Base-by-base conservation (phyloP, 148 eudicot species). In the Cornus kousa region DNA sequence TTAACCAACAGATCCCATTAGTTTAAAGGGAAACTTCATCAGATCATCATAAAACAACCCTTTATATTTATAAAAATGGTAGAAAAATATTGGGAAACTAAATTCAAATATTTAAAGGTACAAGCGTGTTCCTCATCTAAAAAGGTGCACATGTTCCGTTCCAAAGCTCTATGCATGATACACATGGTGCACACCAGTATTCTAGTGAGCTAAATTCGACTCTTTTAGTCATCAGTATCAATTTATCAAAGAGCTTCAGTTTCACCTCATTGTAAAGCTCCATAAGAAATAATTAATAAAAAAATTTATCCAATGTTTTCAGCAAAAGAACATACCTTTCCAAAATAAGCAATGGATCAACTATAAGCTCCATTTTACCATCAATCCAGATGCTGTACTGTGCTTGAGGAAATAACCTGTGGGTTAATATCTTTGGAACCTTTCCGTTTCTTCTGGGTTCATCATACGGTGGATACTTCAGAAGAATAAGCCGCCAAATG, bases 291-390 rank as follows among this genome's bases (percentile, higher is more conserved):
- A 1, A 23, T 39, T 23, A 46, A 62, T 7, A 40, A 60, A 6
- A 7, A 75, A 43, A 6, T 43, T 65, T 2, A 35, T 35, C 14
- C 65, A 67, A 55, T 8, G 72, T 62, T 65, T 12, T 28, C 37
- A 22, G 13, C 19, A 23, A 79, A 43, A 73, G 48, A 14, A 68
- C 39, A 75, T 90, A 95, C 99, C 99, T 95, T 89, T 95, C 99
- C 37, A 95, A 83, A 70, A 95, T 81, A 65, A 93, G 94, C 85
- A 95, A 83, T 8, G 99, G 99, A 85, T 95, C 99, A 77, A 95
- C 99, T 65, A 92, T 84, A 19, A 95, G 91, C 95, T 95, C 97
- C 99, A 95, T 95, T 89, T 95, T 95, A 59, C 97, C 99, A 90
- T 95, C 99, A 84, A 95, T 87, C 97, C 99, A 93, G 75, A 95